A percentile compares a stretch with the other conserved stretches of the same genome.
Conservation (phyloP, 768 basidiomycete species). For the Podaxis sp. region DNA sequence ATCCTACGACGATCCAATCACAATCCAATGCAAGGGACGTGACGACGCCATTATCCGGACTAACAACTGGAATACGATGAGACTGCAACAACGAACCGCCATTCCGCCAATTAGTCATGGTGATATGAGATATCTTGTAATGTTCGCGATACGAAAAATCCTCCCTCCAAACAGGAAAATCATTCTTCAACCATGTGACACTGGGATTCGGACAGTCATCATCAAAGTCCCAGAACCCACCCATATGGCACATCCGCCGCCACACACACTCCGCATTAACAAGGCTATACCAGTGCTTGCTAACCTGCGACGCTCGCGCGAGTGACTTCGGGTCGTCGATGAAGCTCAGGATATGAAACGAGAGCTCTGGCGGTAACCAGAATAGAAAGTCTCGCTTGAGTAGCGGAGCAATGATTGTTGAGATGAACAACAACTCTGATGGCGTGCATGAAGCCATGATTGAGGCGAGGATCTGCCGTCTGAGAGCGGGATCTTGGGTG, state of each 20-base stretch:
- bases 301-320: conserved; percentile 67
- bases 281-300: conserved; percentile 67
- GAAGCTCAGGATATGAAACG: conserved; percentile 72
- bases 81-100: conserved; percentile 71
- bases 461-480: conserved; percentile 52
- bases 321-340: conserved; percentile 76
- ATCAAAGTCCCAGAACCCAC: conserved; percentile 45
- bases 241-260: conserved; percentile 68
- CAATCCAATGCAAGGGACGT: conserved; percentile 85
- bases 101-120: conserved; percentile 76
- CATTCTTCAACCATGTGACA: conserved; percentile 7
- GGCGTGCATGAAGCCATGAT: conserved; percentile 56
- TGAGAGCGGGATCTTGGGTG: conserved; percentile 32
- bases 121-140: conserved; percentile 73
- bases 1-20: conserved; percentile 85
- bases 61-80: conserved; percentile 50
- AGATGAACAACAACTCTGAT: conserved; percentile 65
- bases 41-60: conserved; percentile 63
- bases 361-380: conserved; percentile 54
- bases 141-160: conserved; percentile 64
- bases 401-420: conserved; percentile 59
- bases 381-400: conserved; percentile 62
- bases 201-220: conserved; percentile 11
- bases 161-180: not conserved
- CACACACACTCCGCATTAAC: conserved; percentile 78